Evolutionary conservation across 768 basidiomycete species (phyloP).

Genomic region (Lentinula boryana): DNA sequence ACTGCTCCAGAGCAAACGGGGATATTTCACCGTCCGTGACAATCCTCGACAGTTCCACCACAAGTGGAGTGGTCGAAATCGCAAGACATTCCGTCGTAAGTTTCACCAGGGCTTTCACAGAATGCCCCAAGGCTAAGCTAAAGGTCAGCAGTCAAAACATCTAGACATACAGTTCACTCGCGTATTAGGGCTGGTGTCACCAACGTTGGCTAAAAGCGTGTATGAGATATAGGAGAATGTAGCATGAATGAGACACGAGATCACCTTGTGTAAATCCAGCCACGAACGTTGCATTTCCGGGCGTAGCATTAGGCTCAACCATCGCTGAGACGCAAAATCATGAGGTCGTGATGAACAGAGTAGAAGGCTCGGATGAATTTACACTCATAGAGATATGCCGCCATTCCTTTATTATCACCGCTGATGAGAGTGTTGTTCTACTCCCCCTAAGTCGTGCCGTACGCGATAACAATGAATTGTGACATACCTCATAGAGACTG

Average conservation of each 20-base stretch:
- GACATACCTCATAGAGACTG: slow-evolving; percentile 62
- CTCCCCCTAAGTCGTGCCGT: not conserved
- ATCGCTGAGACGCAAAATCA: slow-evolving; percentile 32
- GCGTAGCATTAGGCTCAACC: slow-evolving; percentile 58
- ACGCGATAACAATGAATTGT: not conserved
- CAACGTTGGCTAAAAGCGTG: slow-evolving; percentile 57
- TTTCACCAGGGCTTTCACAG: slow-evolving; percentile 71
- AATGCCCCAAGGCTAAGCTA: slow-evolving; percentile 54
- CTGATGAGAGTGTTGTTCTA: slow-evolving; percentile 83
- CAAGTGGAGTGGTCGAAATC: slow-evolving; percentile 72
- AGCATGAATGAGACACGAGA: slow-evolving; percentile 11
- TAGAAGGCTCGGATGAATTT: slow-evolving; percentile 9
- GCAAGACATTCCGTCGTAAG: slow-evolving; percentile 61
- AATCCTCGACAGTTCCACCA: slow-evolving; percentile 59
- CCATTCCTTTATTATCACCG: slow-evolving; percentile 83
- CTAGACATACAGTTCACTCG: slow-evolving; percentile 26
- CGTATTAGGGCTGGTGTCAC: slow-evolving; percentile 79
- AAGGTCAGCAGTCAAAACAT: not conserved
- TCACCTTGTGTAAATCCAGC: slow-evolving; percentile 73
- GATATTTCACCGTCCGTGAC: slow-evolving; percentile 57
- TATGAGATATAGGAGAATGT: too few species aligned
- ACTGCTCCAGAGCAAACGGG: slow-evolving; percentile 1
- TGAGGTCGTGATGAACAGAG: not conserved
- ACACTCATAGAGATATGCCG: slow-evolving; percentile 75
- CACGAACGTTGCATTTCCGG: slow-evolving; percentile 65